Evolutionary conservation across 148 eudicot species (phyloP).

Genomic region (Cornus kousa): DNA sequence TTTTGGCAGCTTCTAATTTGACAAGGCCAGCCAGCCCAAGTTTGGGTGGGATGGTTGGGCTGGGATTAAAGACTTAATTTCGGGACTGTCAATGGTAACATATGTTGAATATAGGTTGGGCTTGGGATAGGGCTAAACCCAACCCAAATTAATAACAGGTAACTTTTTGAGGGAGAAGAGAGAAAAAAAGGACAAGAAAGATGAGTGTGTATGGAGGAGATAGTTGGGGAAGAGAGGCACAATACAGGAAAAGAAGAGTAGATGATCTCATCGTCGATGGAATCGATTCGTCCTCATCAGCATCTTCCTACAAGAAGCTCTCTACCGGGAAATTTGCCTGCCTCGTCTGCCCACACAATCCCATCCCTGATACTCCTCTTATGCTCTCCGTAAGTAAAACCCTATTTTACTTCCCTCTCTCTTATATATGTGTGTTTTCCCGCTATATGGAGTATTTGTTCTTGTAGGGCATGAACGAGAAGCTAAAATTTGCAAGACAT

Average conservation of each 20-base stretch:
- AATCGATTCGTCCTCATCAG: slow-evolving; percentile 28
- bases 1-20: too few relatives aligned
- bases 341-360: slow-evolving; percentile 51
- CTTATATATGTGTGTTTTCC: neutral
- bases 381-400: slow-evolving; percentile 47
- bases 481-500: neutral
- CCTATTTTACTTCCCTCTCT: neutral
- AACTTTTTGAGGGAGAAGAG: too few relatives aligned
- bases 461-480: neutral
- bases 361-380: slow-evolving; percentile 55
- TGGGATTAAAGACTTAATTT: too few relatives aligned
- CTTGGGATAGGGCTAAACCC: too few relatives aligned
- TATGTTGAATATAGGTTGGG: too few relatives aligned
- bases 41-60: too few relatives aligned
- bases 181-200: neutral
- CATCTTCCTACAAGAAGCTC: slow-evolving; percentile 44
- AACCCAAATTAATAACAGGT: too few relatives aligned
- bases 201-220: slow-evolving; percentile 72
- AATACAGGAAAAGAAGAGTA: slow-evolving; percentile 52
- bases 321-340: slow-evolving; percentile 54
- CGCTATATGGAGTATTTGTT: too few relatives aligned
- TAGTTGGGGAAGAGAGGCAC: slow-evolving; percentile 63
- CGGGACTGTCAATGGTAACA: too few relatives aligned
- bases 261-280: slow-evolving; percentile 43
- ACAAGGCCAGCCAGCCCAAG: too few relatives aligned